Evolutionary conservation across 495 filamentous ascomycete genomes (phyloP), one percentile per base, ranked within the genome.

Genomic region (Penicillium paxilli): DNA sequence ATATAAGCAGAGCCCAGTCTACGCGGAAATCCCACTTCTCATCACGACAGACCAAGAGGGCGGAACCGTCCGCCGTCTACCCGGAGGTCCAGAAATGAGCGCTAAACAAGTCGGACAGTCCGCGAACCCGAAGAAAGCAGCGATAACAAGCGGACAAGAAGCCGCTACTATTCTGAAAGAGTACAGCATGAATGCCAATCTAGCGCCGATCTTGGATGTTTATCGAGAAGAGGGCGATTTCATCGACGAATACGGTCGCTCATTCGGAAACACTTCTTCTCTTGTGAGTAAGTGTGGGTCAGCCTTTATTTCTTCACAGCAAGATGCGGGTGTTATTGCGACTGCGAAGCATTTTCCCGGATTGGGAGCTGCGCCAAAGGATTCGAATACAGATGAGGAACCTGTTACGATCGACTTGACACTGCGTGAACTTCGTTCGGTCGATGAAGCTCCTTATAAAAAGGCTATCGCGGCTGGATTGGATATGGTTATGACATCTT

Each of bases 21-120:
- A 65, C 14, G 23, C 52, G 3, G 68, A 62, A 6, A 51, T 49
- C 4, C 70, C 70, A 5, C 53, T 74, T 1, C 48, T 72, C 0
- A 69, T 72, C 49, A 68, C 71, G 62, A 74, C 69, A 1, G 70
- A 74, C 49, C 70, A 74, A 21, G 70, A 74, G 33, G 69, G 70
- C 9, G 70, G 67, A 4, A 2, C 64, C 11, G 59, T 74, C 5
- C 57, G 59, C 24, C 63, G 70, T 10, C 53, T 74, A 1, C 58
- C 67, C 4, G 70, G 69, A 14, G 70, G 69, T 1, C 69, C 70
- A 9, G 60, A 53, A 1, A 22, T 35, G 5, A 70, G 66, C 16
- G 65, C 67, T 7, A 73, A 70, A 49, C 30, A 56, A 47, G 49
- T 71, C 8, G 70, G 70, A 20, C 30, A 64, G 40, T 51, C 63